Conservation (phyloP, 768 basidiomycete species). For the Mycena albidolilacea region DNA sequence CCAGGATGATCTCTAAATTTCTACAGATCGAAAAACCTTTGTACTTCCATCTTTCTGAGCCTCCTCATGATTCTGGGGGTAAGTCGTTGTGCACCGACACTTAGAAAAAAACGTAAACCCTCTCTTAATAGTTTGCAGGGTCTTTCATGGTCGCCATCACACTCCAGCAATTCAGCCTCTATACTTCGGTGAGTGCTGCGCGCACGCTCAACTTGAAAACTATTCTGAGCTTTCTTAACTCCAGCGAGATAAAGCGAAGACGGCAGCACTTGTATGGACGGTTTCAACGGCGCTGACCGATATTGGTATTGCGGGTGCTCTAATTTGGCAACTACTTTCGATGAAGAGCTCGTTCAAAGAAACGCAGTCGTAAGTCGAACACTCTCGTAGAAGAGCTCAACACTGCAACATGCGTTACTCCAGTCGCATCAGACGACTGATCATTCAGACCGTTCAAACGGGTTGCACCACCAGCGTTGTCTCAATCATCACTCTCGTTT, state of each 20-base stretch:
- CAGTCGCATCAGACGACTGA: neutral
- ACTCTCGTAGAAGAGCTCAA: neutral
- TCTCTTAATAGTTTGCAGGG: neutral
- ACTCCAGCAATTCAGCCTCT: neutral
- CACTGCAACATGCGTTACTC: neutral
- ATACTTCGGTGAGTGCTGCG: neutral
- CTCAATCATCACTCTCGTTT: conserved; percentile 2
- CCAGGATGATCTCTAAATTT: neutral
- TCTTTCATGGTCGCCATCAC: neutral
- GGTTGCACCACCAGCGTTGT: neutral
- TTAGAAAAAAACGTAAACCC: neutral
- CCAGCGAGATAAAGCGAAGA: neutral
- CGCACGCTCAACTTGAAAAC: neutral
- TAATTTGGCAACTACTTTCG: neutral
- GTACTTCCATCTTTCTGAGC: neutral
- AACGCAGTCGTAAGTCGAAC: neutral
- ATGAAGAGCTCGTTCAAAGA: neutral
- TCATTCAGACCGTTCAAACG: neutral
- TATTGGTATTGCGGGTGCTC: neutral
- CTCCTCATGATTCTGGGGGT: neutral
- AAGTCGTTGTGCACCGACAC: neutral
- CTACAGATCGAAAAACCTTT: neutral
- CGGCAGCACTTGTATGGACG: neutral
- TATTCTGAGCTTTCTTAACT: neutral
- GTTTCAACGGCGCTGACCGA: neutral